Base-by-base conservation (phyloP, 1,139 yeast species). In the Candida pseudocylindracea region DNA sequence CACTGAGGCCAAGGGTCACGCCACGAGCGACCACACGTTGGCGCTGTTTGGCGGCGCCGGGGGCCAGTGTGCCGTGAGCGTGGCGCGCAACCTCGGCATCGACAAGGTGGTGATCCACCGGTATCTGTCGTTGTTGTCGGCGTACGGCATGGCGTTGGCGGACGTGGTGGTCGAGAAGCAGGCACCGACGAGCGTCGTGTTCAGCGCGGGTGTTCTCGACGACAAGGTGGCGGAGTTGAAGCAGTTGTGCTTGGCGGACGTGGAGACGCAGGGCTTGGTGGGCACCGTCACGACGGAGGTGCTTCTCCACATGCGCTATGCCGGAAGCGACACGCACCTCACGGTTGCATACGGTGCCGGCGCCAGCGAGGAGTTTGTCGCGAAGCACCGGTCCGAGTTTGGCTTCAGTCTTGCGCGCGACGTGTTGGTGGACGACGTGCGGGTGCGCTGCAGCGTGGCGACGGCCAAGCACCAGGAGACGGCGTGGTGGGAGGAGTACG, bases 241-340 rank as follows among this genome's bases (percentile, higher is more conserved):
- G 7, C 41, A 42, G 4, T 39, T 39, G 8, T 63, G 61, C 1
- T 38, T 45, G 26, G 33, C 41, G n/a, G 63, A 57, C 32, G 55
- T 49, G 38, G 32, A 45, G 12, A 50, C 44, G 4, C 63, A 57
- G 37, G 44, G 46, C 10, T 48, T 57, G 37, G 38, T 45, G 7
- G 42, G 36, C 2, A 48, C 48, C 33, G 34, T 37, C 3, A 49
- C 58, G 10, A 55, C 63, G 34, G 92, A 81, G 43, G 63, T 65
- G 27, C 78, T 65, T 41, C 55, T 81, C 40, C 83, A 83, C 46
- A 57, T 85, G 61, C 63, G 91, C 43, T 85, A 79, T 48, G 68
- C 70, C 38, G 95, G 95, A 7, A 75, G 93, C 12, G 95, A 83
- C 45, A 75, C 94, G 2, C 73, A 75, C 31, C 56, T 85, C 39